Percentiles rank a stretch among this genome's conserved stretches.
Conservation (phyloP, 495 filamentous ascomycete species). For the Cudoniella acicularis region DNA sequence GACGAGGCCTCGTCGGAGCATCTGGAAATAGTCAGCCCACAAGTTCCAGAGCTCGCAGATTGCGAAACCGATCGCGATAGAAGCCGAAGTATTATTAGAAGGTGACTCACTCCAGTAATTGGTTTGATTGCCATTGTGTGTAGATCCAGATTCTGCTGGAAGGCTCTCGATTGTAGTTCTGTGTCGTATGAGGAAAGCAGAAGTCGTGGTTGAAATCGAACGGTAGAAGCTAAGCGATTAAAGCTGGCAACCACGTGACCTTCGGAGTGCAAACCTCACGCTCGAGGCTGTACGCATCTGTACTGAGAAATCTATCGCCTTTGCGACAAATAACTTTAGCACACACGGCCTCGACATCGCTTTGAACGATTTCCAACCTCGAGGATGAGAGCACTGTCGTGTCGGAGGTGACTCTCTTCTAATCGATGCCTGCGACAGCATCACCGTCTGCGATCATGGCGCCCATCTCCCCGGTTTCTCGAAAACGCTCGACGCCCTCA, state of each 20-base stretch:
- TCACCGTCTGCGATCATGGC: constrained; percentile 12
- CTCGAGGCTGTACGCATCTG: background rate
- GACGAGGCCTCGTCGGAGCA: constrained; percentile 69
- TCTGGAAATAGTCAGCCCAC: constrained; percentile 45
- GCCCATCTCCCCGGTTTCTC: constrained; percentile 18
- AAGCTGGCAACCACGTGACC: background rate
- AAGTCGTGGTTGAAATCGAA: constrained; percentile 13
- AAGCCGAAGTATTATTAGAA: background rate
- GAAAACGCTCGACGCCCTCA: constrained; percentile 19
- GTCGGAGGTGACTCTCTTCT: background rate
- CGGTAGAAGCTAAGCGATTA: background rate
- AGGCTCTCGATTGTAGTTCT: constrained; percentile 26
- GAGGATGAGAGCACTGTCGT: background rate
- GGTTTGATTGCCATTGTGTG: constrained; percentile 47
- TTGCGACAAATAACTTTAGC: background rate
- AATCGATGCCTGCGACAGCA: background rate
- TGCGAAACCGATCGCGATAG: background rate
- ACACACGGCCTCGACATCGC: background rate
- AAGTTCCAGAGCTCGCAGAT: constrained; percentile 22
- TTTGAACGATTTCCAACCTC: background rate
- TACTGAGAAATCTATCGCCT: background rate
- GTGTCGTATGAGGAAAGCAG: constrained; percentile 3
- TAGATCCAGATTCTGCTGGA: constrained; percentile 7
- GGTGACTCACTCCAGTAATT: constrained; percentile 51
- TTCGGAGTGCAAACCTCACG: background rate